Conservation (phyloP, 352 stramenopile species). For the Globisporangium emineosum region DNA sequence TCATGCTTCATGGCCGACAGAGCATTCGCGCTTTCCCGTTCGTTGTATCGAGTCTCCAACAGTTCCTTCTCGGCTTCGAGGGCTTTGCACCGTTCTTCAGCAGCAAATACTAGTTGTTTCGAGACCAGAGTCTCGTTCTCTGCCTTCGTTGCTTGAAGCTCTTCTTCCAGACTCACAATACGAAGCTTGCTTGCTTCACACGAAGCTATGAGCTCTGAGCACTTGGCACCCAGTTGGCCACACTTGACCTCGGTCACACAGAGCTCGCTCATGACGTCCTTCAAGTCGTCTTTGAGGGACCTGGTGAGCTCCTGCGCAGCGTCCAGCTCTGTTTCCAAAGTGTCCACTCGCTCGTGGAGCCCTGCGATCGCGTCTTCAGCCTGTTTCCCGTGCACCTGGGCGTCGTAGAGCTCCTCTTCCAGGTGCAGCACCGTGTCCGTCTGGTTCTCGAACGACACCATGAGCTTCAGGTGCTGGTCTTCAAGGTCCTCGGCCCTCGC, state of each 20-base stretch:
- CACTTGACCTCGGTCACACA: constrained; percentile 15
- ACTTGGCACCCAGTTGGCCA: constrained; percentile 5
- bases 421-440: constrained; percentile 10
- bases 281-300: constrained; percentile 12
- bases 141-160: background rate
- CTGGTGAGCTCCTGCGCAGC: background rate
- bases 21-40: background rate
- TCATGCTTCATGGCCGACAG: background rate
- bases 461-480: constrained; percentile 20
- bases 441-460: constrained; percentile 16
- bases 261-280: constrained; percentile 18
- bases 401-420: constrained; percentile 12
- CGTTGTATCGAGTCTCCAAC: background rate
- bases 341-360: constrained; percentile 7
- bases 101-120: background rate
- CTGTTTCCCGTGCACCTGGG: background rate
- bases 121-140: background rate
- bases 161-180: background rate
- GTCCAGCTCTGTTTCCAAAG: background rate
- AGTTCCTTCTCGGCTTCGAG: background rate
- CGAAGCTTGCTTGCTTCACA: background rate
- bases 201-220: background rate
- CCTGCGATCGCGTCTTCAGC: constrained; percentile 7
- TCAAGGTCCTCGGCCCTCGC: constrained; percentile 12
- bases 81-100: background rate